Conservation (phyloP, 768 basidiomycete genomes). For the Mrakia frigida region DNA sequence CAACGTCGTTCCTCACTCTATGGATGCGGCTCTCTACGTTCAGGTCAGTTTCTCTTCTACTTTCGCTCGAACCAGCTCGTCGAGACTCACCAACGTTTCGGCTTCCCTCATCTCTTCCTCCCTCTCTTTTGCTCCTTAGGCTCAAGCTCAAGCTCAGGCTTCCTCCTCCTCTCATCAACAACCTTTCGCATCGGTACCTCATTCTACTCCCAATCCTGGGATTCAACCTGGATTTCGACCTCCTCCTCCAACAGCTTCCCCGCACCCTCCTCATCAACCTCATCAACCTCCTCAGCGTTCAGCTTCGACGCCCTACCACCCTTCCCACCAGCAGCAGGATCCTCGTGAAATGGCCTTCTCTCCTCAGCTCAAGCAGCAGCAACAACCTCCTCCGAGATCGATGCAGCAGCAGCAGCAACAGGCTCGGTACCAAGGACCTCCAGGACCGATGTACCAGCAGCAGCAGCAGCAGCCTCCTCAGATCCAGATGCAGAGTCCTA, state of each 20-base stretch:
- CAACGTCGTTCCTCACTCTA: constrained; percentile 1
- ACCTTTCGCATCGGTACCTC: background rate
- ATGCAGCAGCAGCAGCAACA: constrained; percentile 1
- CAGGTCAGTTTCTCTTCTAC: constrained; percentile 38
- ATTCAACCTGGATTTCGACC: background rate
- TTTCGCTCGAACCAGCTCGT: background rate
- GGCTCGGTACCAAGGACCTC: background rate
- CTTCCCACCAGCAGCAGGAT: background rate
- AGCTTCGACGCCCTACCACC: background rate
- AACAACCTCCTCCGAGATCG: background rate
- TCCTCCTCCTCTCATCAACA: background rate
- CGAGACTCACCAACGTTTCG: background rate
- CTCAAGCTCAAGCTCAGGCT: constrained; percentile 8
- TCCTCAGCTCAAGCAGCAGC: background rate
- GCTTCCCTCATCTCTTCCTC: background rate
- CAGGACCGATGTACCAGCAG: background rate
- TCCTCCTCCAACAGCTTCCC: background rate
- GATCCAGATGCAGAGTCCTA: constrained; percentile 17
- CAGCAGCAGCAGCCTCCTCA: constrained; percentile 5
- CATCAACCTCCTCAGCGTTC: background rate
- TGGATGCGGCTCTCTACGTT: constrained; percentile 38
- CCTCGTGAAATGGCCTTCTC: background rate
- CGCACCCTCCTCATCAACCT: too few relatives aligned
- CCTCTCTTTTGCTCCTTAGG: background rate
- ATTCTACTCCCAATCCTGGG: background rate